Evolutionary conservation across 2,329 filamentous ascomycete genomes (phyloP), one percentile per base, ranked within the genome.

Genomic region (Dactylonectria macrodidyma): DNA sequence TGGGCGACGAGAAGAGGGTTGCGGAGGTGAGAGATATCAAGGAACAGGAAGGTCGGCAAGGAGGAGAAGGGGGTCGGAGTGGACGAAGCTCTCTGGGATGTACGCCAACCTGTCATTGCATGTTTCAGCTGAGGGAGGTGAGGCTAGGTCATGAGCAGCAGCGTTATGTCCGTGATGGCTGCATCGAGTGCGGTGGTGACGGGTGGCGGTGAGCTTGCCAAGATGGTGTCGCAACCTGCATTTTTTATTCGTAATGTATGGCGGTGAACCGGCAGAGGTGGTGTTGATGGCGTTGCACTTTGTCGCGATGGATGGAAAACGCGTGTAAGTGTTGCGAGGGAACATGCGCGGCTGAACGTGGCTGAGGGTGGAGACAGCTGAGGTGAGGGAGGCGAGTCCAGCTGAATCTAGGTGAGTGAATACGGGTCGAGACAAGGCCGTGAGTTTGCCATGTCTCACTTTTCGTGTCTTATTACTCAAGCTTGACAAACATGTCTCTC

Each of bases 91-190:
- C 26, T 30, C 26, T 30, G 26, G 26, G 26, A 30, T 30, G 26
- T 30, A 44, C 14, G 30, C 30, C 30, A 47, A 19, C n/a, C 36
- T 38, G 16, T 38, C 30, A 19, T 41, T 9, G 19, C 30, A 56
- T 66, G 51, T 62, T 52, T 66, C 54, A 58, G 58, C 46, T 66
- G 59, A 58, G 26, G 64, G 59, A 59, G 59, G 64, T 58, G 64
- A 66, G 64, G 64, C 55, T 30, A 38, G 64, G 64, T 66, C 64
- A 66, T 66, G 64, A 47, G 63, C 48, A 58, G n/a, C 16, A 58
- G n/a, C 16, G 19, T 63, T 57, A 51, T 41, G 30, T 36, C 38
- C 38, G 36, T 44, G 36, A 19, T 47, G 34, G 59, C 24, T 41
- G 50, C 59, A 34, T 44, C 52, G 44, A 52, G 38, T n/a, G 51